Evolutionary conservation across 495 filamentous ascomycete species (phyloP), one percentile per base, ranked within the genome.

Genomic region (Penicillium maclennaniae): DNA sequence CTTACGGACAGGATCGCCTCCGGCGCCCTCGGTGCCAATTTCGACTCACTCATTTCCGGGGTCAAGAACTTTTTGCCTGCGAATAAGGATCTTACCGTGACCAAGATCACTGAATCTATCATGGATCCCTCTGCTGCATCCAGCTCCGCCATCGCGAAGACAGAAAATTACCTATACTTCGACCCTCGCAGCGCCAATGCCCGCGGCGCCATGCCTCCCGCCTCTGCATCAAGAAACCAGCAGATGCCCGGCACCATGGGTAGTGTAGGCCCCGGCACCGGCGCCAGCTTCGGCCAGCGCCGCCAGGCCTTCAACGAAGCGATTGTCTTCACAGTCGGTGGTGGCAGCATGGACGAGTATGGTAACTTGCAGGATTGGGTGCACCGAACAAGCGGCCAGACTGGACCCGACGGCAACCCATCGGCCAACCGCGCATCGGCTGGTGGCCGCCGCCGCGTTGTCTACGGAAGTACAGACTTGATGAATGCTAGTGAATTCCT

Each of bases 321-420:
- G 7, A 86, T 97, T 50, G 95, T 97, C 25, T 97, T 99, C 62
- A 95, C 91, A 15, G 92, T 99, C 17, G 93, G 93, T 10, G 93
- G 93, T 47, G 93, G 95, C 21, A 96, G 91, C 61, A 97, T 97
- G 91, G 95, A 97, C 60, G 95, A 99, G 67, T 99, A 99, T 69
- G 92, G 92, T 14, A 99, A 99, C 66, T 68, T 99, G 66, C 90
- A 95, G 65, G 93, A 97, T 63, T 99, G 95, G 95, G 89, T 91
- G 7, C 81, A 83, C 65, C 80, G 92, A 48, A 87, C 87, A 7
- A 83, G 78, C 48, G 78, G 80, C 34, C 77, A 77, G 37, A 67
- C 65, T 17, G 79, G 78, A 3, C 66, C 67, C 27, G 77, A 73
- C 31, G 75, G 71, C 12, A 68, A 78, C 8, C 71, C 69, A 16